phyloP scores from a whole-genome alignment of 371 early-diverging fungal species.

The Circinella umbellata region DNA sequence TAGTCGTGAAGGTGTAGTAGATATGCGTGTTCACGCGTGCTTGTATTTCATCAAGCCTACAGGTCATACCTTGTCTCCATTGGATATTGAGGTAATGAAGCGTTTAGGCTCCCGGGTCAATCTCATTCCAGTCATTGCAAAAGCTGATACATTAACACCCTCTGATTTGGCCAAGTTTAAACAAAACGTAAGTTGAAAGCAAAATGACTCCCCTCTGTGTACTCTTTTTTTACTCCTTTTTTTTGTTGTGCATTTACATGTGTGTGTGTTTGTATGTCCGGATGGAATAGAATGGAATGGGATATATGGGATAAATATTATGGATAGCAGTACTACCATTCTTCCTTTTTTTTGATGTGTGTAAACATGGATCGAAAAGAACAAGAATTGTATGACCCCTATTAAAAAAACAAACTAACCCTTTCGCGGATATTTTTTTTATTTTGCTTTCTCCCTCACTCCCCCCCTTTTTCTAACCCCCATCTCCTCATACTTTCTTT shows the following conservation, averaged over 20 bases:
- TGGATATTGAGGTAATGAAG: constrained; percentile 92
- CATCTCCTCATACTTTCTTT: constrained; percentile 1
- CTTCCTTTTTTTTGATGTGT: too few relatives aligned
- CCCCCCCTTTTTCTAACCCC: constrained; percentile 3
- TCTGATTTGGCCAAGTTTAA: constrained; percentile 84
- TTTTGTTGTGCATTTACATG: too few relatives aligned
- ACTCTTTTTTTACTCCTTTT: neutral
- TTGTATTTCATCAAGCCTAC: constrained; percentile 90
- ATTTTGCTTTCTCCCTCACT: neutral
- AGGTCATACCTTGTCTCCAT: constrained; percentile 85
- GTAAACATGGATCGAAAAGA: too few relatives aligned
- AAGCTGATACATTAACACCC: constrained; percentile 91
- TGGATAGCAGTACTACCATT: too few relatives aligned
- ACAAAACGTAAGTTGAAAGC: constrained; percentile 59
- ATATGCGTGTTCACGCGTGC: constrained; percentile 90
- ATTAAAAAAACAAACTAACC: neutral
- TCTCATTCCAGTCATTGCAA: constrained; percentile 93
- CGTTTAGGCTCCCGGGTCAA: constrained; percentile 84
- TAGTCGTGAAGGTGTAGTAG: constrained; percentile 81
- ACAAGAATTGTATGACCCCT: neutral
- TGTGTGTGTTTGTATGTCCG: neutral
- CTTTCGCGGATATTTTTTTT: constrained; percentile 2
- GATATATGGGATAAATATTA: too few relatives aligned
- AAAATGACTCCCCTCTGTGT: neutral
- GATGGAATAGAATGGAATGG: too few relatives aligned